phyloP scores from a whole-genome alignment of 495 filamentous ascomycete genomes.

The Aspergillus leporis region DNA sequence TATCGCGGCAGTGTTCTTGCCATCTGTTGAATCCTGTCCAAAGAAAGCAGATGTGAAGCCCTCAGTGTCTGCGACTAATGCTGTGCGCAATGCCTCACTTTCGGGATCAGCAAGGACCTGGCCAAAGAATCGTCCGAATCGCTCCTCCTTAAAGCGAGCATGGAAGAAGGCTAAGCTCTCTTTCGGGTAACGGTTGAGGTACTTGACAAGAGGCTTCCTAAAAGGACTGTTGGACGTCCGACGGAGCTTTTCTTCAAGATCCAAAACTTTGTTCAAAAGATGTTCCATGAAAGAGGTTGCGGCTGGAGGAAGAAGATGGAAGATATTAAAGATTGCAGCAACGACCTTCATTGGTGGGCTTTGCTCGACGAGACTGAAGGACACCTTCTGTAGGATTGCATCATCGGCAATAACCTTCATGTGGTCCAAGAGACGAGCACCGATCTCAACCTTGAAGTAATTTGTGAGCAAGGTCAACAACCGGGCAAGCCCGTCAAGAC shows the following conservation, averaged over 20 bases:
- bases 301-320: slow-evolving; percentile 86
- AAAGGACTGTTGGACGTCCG: slow-evolving; percentile 94
- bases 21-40: slow-evolving; percentile 54
- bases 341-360: slow-evolving; percentile 89
- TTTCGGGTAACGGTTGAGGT: slow-evolving; percentile 87
- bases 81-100: slow-evolving; percentile 72
- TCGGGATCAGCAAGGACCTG: slow-evolving; percentile 80
- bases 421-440: slow-evolving; percentile 84
- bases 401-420: slow-evolving; percentile 88
- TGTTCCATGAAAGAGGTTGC: slow-evolving; percentile 88
- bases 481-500: slow-evolving; percentile 86
- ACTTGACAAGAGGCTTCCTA: slow-evolving; percentile 87
- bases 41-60: slow-evolving; percentile 65
- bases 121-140: slow-evolving; percentile 90
- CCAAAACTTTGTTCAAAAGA: slow-evolving; percentile 83
- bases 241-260: slow-evolving; percentile 81
- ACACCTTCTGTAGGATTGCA: slow-evolving; percentile 77
- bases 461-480: slow-evolving; percentile 89
- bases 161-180: slow-evolving; percentile 82
- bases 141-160: slow-evolving; percentile 72
- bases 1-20: slow-evolving; percentile 73
- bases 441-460: slow-evolving; percentile 99
- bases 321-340: slow-evolving; percentile 91
- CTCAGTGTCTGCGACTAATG: slow-evolving; percentile 71
- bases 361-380: slow-evolving; percentile 91